Conservation (phyloP, 2,329 filamentous ascomycete genomes). For the Trichoderma sp. region DNA sequence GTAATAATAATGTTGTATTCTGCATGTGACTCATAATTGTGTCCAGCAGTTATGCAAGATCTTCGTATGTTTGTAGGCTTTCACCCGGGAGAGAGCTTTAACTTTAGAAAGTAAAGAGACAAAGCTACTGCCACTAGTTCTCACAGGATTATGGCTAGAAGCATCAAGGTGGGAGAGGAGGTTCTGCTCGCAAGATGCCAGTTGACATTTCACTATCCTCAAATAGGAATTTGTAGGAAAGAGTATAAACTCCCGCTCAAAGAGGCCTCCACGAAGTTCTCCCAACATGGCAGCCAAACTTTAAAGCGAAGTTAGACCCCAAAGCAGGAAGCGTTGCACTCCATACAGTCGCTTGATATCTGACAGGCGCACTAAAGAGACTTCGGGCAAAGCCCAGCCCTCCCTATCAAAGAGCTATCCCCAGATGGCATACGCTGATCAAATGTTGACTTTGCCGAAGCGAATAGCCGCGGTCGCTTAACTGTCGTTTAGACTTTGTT, state of each 20-base stretch:
- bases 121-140: no score
- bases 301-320: neutral
- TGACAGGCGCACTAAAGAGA: neutral
- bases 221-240: neutral
- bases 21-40: no score
- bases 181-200: neutral
- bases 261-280: neutral
- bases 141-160: no score
- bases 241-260: neutral
- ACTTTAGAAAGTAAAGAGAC: no score
- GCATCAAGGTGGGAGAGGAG: neutral
- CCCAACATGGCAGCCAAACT: neutral
- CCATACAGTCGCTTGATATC: neutral
- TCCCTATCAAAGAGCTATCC: neutral
- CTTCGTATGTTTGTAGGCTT: no score
- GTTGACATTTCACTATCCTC: neutral
- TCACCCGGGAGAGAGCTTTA: no score
- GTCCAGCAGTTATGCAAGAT: no score
- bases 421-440: neutral
- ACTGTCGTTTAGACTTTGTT: neutral
- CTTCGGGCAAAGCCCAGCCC: neutral
- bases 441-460: neutral
- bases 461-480: constrained; percentile 13
- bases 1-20: no score
- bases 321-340: neutral